Percentiles rank a stretch among this genome's conserved stretches.
These are phyloP conservation scores for Martiniozyma asiatica DNA, from an alignment of 1,139 yeast genomes.

Conservation along the genomic window DNA sequence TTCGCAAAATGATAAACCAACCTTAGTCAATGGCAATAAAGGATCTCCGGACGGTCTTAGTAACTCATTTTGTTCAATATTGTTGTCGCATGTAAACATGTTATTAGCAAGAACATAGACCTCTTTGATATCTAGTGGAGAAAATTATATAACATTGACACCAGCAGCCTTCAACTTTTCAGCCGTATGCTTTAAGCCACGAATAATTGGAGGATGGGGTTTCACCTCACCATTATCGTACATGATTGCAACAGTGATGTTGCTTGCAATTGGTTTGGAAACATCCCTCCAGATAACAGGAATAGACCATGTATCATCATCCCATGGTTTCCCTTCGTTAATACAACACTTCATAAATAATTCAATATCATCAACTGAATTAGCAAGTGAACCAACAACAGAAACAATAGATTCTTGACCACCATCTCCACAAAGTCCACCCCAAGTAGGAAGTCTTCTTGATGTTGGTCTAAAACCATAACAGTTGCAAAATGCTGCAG, in stretches of 20 bases:
- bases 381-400: conserved; percentile 52
- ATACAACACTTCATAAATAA: conserved; percentile 49
- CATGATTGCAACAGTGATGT: conserved; percentile 32
- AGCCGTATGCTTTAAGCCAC: conserved; percentile 32
- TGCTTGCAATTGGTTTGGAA: conserved; percentile 29
- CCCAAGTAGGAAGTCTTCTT: conserved; percentile 41
- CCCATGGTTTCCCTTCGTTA: conserved; percentile 54
- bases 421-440: conserved; percentile 41
- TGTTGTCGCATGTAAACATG: conserved; percentile 51
- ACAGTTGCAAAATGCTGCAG: conserved; percentile 60
- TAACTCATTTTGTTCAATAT: conserved; percentile 37
- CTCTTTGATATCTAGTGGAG: conserved; percentile 38
- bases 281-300: conserved; percentile 50
- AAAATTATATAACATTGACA: conserved; percentile 35
- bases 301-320: conserved; percentile 35
- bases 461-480: conserved; percentile 62
- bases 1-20: conserved; percentile 45
- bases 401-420: conserved; percentile 51
- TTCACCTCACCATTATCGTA: conserved; percentile 36
- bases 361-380: conserved; percentile 52
- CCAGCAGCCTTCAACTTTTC: conserved; percentile 31
- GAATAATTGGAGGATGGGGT: conserved; percentile 45
- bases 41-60: conserved; percentile 59
- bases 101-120: conserved; percentile 40
- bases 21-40: conserved; percentile 43